Evolutionary conservation across 768 basidiomycete genomes (phyloP).

Genomic region (Suillus sp.): DNA sequence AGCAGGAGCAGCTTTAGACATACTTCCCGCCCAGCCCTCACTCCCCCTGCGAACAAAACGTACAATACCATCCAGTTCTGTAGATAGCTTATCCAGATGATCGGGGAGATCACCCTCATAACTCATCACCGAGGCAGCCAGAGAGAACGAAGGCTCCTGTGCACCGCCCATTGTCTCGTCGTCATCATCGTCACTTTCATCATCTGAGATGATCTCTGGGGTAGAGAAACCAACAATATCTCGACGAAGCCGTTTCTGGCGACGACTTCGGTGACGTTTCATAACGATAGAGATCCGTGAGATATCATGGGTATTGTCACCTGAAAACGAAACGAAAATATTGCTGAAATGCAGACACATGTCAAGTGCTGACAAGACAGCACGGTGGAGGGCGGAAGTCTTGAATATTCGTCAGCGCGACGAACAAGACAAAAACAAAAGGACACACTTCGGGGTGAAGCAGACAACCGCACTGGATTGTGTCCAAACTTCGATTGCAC

Average conservation of each 20-base stretch:
- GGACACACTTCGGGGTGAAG: constrained; percentile 57
- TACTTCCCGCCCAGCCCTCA: constrained; percentile 66
- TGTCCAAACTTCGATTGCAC: constrained; percentile 50
- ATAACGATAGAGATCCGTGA: constrained; percentile 52
- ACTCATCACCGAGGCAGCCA: constrained; percentile 30
- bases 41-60: constrained; percentile 68
- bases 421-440: not conserved
- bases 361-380: constrained; percentile 71
- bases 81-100: constrained; percentile 63
- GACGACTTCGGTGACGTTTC: constrained; percentile 63
- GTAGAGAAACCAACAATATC: constrained; percentile 67
- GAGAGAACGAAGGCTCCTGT: constrained; percentile 43
- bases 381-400: constrained; percentile 65
- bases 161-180: constrained; percentile 19
- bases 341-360: constrained; percentile 72
- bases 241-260: constrained; percentile 52
- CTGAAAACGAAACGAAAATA: constrained; percentile 60
- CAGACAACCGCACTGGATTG: constrained; percentile 62
- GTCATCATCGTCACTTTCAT: constrained; percentile 45
- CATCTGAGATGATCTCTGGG: constrained; percentile 32
- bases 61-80: constrained; percentile 71
- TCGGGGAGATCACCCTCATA: constrained; percentile 51
- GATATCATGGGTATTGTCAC: constrained; percentile 61
- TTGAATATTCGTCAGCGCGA: constrained; percentile 29
- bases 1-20: constrained; percentile 58